Base-by-base conservation (phyloP, 306 rosid genomes). In the Sicyos baderoa region DNA sequence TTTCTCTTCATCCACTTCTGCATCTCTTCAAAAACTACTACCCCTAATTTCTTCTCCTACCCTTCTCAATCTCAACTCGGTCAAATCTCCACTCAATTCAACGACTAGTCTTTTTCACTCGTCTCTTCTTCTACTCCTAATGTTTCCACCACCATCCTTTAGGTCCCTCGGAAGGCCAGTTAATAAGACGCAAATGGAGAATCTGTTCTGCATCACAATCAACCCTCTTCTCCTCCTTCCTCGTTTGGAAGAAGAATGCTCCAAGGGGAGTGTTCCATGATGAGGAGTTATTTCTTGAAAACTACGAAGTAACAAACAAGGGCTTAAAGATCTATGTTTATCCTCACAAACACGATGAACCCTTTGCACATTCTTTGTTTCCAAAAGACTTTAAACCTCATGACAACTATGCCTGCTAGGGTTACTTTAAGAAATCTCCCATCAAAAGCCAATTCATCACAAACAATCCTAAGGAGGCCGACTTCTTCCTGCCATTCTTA, bases 271-370 rank as follows among this genome's bases (percentile, higher is more conserved):
- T 85, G 83, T 87, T 77, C 88, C 91, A 85, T 79, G 91, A 87
- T 74, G 76, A 65, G 69, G 80, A 82, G 12, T 47, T 85, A 49
- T 88, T 91, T 68, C 52, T 76, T 63, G 85, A 88, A 84, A 91
- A 88, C 68, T 91, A 88, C 56, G 76, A 68, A 47, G 91, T 84
- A 80, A 91, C 88, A 91, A 88, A 86, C 73, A 79, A 74, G 75
- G 84, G 85, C 81, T 86, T 91, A 47, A 91, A 88, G 86, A 82
- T 91, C 77, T 88, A 84, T 66, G 96, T 91, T 77, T 91, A 91
- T 81, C 97, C 96, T 76, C 94, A 91, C 80, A 75, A 72, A 54
- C 8, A 59, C 25, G 87, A 88, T 57, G 84, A 25, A 25, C 29
- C 94, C 50, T 86, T 86, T 82, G 91, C 88, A 55, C 85, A 86